These are phyloP conservation scores for Saccharomycopsis malanga DNA, from an alignment of 805 yeast species.

Conservation along the genomic window DNA sequence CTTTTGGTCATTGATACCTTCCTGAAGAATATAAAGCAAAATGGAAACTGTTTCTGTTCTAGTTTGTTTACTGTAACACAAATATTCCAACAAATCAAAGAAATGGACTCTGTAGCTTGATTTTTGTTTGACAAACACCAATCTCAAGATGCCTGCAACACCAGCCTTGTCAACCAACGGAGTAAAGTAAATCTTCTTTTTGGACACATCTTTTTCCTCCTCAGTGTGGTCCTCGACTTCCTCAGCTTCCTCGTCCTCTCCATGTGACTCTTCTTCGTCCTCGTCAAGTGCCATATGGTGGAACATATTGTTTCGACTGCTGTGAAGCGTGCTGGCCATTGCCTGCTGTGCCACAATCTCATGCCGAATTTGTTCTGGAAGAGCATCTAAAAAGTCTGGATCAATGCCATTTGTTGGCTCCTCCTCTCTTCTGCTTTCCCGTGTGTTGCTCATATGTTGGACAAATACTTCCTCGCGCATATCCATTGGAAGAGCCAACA, in stretches of 20 bases:
- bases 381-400: slow-evolving; percentile 71
- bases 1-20: slow-evolving; percentile 58
- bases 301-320: slow-evolving; percentile 15
- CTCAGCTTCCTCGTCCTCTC: slow-evolving; percentile 20
- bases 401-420: slow-evolving; percentile 58
- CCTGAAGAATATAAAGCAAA: slow-evolving; percentile 62
- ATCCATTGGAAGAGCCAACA: slow-evolving; percentile 85
- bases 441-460: slow-evolving; percentile 48
- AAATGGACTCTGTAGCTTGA: slow-evolving; percentile 47
- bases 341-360: slow-evolving; percentile 56
- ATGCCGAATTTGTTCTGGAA: slow-evolving; percentile 60
- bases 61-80: slow-evolving; percentile 73
- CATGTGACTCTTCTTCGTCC: slow-evolving; percentile 25
- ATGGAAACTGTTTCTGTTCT: slow-evolving; percentile 67
- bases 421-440: slow-evolving; percentile 31
- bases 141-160: slow-evolving; percentile 60
- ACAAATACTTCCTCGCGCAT: slow-evolving; percentile 89
- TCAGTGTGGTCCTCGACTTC: slow-evolving; percentile 21
- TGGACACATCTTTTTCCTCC: slow-evolving; percentile 26
- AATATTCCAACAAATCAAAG: slow-evolving; percentile 55
- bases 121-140: slow-evolving; percentile 62
- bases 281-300: slow-evolving; percentile 18
- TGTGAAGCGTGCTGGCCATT: slow-evolving; percentile 24
- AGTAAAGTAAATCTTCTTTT: slow-evolving; percentile 39
- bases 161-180: slow-evolving; percentile 74